phyloP scores from a whole-genome alignment of 768 basidiomycete genomes.

The Leccinum longicurvipes region DNA sequence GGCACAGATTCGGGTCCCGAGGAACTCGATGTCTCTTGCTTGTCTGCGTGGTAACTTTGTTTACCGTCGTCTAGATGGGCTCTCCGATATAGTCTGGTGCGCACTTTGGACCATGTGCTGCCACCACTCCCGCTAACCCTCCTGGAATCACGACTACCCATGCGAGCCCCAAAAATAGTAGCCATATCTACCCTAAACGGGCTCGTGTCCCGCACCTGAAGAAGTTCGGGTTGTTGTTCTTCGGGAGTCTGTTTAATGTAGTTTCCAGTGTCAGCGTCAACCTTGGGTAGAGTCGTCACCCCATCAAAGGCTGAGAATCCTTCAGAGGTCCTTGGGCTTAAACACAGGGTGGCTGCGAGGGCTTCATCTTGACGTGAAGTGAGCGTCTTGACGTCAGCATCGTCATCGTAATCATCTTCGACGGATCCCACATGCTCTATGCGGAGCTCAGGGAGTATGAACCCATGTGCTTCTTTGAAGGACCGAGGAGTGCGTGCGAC shows the following conservation, averaged over 20 bases:
- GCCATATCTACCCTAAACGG: constrained; percentile 46
- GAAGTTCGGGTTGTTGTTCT: constrained; percentile 20
- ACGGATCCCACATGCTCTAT: constrained; percentile 8
- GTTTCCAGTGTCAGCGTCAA: constrained; percentile 5
- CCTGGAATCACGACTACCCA: constrained; percentile 18
- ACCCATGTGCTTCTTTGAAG: constrained; percentile 15
- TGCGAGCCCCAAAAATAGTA: constrained; percentile 22
- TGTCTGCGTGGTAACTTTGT: constrained; percentile 15
- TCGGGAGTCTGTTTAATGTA: not conserved
- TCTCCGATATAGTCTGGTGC: constrained; percentile 28
- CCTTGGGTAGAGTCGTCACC: constrained; percentile 1
- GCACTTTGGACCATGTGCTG: constrained; percentile 32
- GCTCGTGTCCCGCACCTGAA: constrained; percentile 40
- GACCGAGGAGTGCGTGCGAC: constrained; percentile 12
- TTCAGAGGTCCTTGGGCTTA: constrained; percentile 46
- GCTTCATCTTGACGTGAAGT: constrained; percentile 31
- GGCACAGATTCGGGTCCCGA: constrained; percentile 31
- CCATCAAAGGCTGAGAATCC: constrained; percentile 9
- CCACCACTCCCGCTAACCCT: constrained; percentile 22
- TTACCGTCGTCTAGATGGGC: constrained; percentile 30
- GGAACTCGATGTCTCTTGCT: constrained; percentile 21
- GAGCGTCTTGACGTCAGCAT: constrained; percentile 31
- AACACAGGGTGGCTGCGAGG: constrained; percentile 40
- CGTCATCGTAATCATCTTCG: constrained; percentile 22
- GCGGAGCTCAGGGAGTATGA: constrained; percentile 23